Percentiles rank a stretch among this genome's conserved stretches.
phyloP scores from a whole-genome alignment of 1,284 basidiomycete genomes.

The Rhizoctonia solani region DNA sequence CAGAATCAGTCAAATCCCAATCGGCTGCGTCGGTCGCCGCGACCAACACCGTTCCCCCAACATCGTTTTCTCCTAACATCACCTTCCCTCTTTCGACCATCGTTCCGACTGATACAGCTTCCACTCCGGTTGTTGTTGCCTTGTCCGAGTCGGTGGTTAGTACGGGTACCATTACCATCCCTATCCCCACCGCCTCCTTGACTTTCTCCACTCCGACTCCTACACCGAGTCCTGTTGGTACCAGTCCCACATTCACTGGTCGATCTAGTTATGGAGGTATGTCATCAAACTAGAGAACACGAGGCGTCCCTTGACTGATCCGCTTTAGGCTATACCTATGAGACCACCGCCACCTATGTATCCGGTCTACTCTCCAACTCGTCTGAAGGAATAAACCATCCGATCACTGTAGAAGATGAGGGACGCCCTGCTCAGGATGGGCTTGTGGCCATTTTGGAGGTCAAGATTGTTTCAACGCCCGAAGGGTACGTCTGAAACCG shows the following conservation, averaged over 20 bases:
- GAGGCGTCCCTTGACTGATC: constrained; percentile 33
- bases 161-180: constrained; percentile 10
- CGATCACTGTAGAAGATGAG: constrained; percentile 58
- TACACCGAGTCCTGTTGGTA: constrained; percentile 46
- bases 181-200: constrained; percentile 21
- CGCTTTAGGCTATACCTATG: constrained; percentile 66
- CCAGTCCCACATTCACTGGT: constrained; percentile 54
- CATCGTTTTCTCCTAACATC: constrained; percentile 22
- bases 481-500: constrained; percentile 7
- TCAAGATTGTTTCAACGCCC: constrained; percentile 56
- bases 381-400: constrained; percentile 79
- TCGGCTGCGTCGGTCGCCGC: constrained; percentile 22
- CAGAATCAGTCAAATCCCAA: constrained; percentile 2
- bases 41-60: constrained; percentile 21
- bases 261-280: constrained; percentile 48
- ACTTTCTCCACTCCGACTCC: constrained; percentile 56
- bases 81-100: constrained; percentile 25
- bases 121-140: constrained; percentile 16
- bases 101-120: constrained; percentile 1
- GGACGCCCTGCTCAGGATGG: constrained; percentile 78
- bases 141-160: constrained; percentile 2
- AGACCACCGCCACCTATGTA: constrained; percentile 67
- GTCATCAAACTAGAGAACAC: background rate
- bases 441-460: constrained; percentile 78
- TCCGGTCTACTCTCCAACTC: constrained; percentile 70